Evolutionary conservation across 2,329 filamentous ascomycete genomes (phyloP), one percentile per base, ranked within the genome.

Genomic region (Aspergillus fumigatus): DNA sequence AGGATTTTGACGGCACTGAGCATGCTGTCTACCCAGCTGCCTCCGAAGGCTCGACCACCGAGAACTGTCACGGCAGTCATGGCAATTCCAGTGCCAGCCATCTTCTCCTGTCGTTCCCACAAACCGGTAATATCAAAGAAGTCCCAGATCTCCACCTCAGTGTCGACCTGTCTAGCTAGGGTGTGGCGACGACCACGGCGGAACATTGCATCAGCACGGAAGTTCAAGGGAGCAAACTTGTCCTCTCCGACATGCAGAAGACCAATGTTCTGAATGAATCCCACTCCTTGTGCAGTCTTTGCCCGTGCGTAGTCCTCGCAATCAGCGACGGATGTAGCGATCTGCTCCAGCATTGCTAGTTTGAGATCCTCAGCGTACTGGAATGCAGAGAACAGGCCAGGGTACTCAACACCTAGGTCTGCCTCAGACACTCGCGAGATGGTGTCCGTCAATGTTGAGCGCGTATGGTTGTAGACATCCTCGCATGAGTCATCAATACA

Each of bases 201-300:
- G 80, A 97, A 99, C 94, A 99, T 97, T 70, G 92, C 85, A 65
- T 97, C 92, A 1, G 91, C 86, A 29, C 89, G 86, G 85, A 99
- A 97, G 63, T 86, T 90, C 48, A 97, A 84, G 65, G 92, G 88
- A 23, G 88, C 83, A 65, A 93, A 95, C 65, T 93, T 88, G 65
- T 94, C 86, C 55, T 75, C 72, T 9, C 93, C 93, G 5, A 97
- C 84, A 71, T 99, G 93, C 38, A 93, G 73, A 17, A 97, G 79
- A 26, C 94, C 94, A 1, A 97, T 82, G 63, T 91, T 88, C 71
- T 95, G 95, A 74, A 97, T 95, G 40, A 86, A 82, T 62, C 88
- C 89, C 63, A 97, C 93, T 19, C 94, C 91, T 52, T 84, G 77
- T 0, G 93, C 86, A 0, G 92, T 90, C 77, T 86, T 87, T 32